Percentiles rank a stretch among this genome's conserved stretches.
Conservation (phyloP, 306 rosid genomes). For the cucumber (Cucumis sativus) region Cucumber_9930_V3 NC_026657.2:2657001-2657500, state of each 20-base stretch:
- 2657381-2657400: not conserved
- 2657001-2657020: not conserved
- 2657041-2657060: not conserved
- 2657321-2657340: too few species aligned
- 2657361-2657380: not conserved
- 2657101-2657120: not conserved
- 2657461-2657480: not conserved
- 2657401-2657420: not conserved
- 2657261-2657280: not conserved
- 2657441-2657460: not conserved
- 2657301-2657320: too few species aligned
- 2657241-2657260: not conserved
- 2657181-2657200: conserved; percentile 22
- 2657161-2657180: conserved; percentile 58
- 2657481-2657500: not conserved
- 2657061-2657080: not conserved
- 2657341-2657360: not conserved
- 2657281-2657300: not conserved
- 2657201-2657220: not conserved
- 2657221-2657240: not conserved
- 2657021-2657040: not conserved
- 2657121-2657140: not conserved
- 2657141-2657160: not conserved
- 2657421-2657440: not conserved
- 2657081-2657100: not conserved